These are phyloP conservation scores for Microascus cirrosus DNA, from an alignment of 2,329 filamentous ascomycete species.

Conservation along the genomic window DNA sequence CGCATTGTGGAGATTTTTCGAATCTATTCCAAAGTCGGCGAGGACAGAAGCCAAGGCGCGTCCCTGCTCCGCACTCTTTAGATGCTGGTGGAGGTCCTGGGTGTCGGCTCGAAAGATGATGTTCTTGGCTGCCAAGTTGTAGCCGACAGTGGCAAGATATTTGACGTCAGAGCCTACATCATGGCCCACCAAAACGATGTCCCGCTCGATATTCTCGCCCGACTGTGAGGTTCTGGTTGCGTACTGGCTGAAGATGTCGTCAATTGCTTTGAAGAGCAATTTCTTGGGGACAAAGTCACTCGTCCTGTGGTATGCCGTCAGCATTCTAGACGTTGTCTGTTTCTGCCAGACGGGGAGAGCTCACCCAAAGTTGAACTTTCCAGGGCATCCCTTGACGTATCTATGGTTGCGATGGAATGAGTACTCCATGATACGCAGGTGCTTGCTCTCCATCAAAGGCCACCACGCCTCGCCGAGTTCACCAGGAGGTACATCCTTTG, in stretches of 20 bases:
- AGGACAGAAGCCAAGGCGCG: constrained; percentile 53
- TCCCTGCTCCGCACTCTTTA: constrained; percentile 39
- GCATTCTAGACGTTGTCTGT: not conserved
- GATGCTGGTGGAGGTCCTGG: constrained; percentile 54
- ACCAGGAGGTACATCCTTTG: constrained; percentile 48
- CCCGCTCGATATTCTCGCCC: constrained; percentile 19
- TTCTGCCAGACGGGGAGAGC: constrained; percentile 9
- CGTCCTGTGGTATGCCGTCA: constrained; percentile 15
- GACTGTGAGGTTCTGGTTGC: constrained; percentile 8
- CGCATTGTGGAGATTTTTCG: constrained; percentile 68
- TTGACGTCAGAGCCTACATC: constrained; percentile 55
- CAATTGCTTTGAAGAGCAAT: constrained; percentile 22
- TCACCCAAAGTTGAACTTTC: constrained; percentile 65
- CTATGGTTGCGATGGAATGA: constrained; percentile 51
- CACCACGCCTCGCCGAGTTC: constrained; percentile 55
- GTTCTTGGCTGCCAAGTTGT: constrained; percentile 40
- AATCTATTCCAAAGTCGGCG: constrained; percentile 48
- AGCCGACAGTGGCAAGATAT: constrained; percentile 55
- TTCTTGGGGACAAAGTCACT: constrained; percentile 26
- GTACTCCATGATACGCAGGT: constrained; percentile 68
- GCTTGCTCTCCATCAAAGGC: constrained; percentile 52
- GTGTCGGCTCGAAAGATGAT: constrained; percentile 64
- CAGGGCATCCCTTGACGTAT: constrained; percentile 64
- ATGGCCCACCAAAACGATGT: constrained; percentile 72
- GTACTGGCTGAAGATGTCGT: constrained; percentile 20